Percentiles rank a stretch among this genome's conserved stretches.
These are phyloP conservation scores for Cordyceps militaris DNA, from an alignment of 2,329 filamentous ascomycete genomes.

Conservation along the genomic window DNA sequence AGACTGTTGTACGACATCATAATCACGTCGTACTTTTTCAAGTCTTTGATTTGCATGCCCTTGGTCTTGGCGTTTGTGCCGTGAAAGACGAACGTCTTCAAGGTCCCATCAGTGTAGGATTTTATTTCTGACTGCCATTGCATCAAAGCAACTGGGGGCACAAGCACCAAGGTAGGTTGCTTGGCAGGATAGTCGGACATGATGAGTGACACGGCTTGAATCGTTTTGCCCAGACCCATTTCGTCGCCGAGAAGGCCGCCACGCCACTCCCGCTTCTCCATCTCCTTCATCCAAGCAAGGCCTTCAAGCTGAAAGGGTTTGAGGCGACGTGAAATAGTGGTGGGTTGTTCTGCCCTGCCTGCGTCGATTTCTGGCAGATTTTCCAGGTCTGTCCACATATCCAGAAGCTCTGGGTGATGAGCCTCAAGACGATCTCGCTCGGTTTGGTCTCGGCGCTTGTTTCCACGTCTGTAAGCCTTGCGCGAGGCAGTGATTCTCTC, in stretches of 20 bases:
- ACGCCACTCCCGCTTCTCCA: slow-evolving; percentile 79
- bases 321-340: slow-evolving; percentile 70
- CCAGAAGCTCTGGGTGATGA: slow-evolving; percentile 69
- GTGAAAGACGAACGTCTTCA: slow-evolving; percentile 89
- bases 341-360: slow-evolving; percentile 44
- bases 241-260: slow-evolving; percentile 92
- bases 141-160: slow-evolving; percentile 90
- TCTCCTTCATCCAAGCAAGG: slow-evolving; percentile 86
- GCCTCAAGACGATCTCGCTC: slow-evolving; percentile 63
- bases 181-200: slow-evolving; percentile 94
- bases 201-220: slow-evolving; percentile 93
- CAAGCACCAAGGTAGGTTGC: slow-evolving; percentile 76
- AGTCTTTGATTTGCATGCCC: slow-evolving; percentile 62
- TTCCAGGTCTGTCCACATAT: slow-evolving; percentile 78
- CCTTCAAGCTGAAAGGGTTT: slow-evolving; percentile 94
- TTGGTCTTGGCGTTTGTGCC: slow-evolving; percentile 81
- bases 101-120: slow-evolving; percentile 74
- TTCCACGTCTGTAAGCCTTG: slow-evolving; percentile 28
- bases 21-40: slow-evolving; percentile 83
- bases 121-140: slow-evolving; percentile 85
- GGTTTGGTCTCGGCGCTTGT: slow-evolving; percentile 24
- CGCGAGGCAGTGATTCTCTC: slow-evolving; percentile 21
- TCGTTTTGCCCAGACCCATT: slow-evolving; percentile 98
- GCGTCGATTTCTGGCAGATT: slow-evolving; percentile 59
- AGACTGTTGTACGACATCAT: slow-evolving; percentile 94